phyloP scores from a whole-genome alignment of 805 yeast species.

The Starmerella apicola region DNA sequence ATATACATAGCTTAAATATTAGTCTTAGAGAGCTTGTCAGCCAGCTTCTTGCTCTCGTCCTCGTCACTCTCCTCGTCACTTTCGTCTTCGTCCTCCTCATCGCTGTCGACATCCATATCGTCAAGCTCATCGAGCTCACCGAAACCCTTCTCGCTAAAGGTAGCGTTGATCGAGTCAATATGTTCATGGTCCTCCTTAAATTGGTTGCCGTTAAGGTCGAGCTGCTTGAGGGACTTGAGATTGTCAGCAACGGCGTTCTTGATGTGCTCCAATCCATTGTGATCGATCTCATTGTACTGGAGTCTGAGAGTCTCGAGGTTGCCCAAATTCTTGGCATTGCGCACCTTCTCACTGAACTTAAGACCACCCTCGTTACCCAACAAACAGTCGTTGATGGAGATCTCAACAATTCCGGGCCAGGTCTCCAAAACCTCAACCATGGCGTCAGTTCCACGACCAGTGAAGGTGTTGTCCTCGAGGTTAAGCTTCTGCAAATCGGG shows the following conservation, averaged over 20 bases:
- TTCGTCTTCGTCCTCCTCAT: constrained; percentile 56
- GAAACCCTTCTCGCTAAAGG: constrained; percentile 58
- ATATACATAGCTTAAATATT: not conserved
- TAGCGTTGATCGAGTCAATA: constrained; percentile 44
- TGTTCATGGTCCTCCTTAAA: constrained; percentile 77
- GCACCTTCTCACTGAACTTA: constrained; percentile 32
- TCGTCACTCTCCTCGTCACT: constrained; percentile 47
- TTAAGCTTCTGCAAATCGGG: constrained; percentile 56
- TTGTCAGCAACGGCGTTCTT: constrained; percentile 40
- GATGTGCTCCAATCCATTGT: constrained; percentile 48
- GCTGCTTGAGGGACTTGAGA: constrained; percentile 45
- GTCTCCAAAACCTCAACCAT: constrained; percentile 46
- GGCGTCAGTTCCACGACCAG: constrained; percentile 50
- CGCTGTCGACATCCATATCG: constrained; percentile 76
- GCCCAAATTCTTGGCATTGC: constrained; percentile 16
- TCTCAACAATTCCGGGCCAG: constrained; percentile 63
- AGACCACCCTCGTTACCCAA: constrained; percentile 70
- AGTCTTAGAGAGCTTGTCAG: constrained; percentile 44
- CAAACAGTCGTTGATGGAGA: constrained; percentile 81
- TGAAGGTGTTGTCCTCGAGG: constrained; percentile 91
- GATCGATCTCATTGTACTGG: constrained; percentile 80
- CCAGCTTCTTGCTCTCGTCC: constrained; percentile 42
- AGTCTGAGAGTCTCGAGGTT: constrained; percentile 50
- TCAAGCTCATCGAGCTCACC: constrained; percentile 89
- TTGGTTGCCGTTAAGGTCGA: constrained; percentile 89